Percentiles rank a stretch among this genome's conserved stretches.
phyloP scores from a whole-genome alignment of 2,329 filamentous ascomycete species.

The Shiraia bambusicola region DNA sequence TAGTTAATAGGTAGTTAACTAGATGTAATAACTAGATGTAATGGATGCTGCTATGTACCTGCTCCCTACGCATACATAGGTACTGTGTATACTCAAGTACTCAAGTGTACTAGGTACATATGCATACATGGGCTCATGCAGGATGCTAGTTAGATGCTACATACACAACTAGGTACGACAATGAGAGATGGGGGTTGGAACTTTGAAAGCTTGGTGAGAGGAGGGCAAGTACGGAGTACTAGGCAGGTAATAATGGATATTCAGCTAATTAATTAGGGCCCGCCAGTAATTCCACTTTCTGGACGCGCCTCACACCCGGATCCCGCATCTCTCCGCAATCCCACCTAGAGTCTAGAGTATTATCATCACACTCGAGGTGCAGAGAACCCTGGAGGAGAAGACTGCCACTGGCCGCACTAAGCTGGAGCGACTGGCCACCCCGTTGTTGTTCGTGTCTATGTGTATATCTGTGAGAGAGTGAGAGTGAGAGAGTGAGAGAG shows the following conservation, averaged over 20 bases:
- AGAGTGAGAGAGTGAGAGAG: no score
- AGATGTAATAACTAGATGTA: no score
- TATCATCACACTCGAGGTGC: constrained; percentile 18
- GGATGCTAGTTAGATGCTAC: no score
- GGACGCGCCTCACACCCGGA: neutral
- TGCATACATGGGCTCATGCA: no score
- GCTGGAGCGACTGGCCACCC: constrained; percentile 25
- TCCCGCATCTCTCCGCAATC: constrained; percentile 11
- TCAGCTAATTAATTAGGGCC: neutral
- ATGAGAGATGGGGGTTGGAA: constrained; percentile 15
- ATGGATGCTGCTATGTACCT: no score
- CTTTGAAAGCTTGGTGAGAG: constrained; percentile 16
- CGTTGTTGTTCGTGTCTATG: constrained; percentile 13
- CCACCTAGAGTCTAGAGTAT: constrained; percentile 24
- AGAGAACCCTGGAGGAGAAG: constrained; percentile 19
- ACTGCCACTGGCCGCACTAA: constrained; percentile 30
- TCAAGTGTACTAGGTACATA: no score
- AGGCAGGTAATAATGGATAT: no score
- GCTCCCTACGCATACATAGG: no score
- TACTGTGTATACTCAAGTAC: no score
- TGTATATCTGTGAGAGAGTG: constrained; percentile 18
- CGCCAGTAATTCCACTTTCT: constrained; percentile 7
- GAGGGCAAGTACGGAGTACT: no score
- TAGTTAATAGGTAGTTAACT: no score
- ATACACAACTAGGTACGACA: no score